Conservation (phyloP, 176 grass and related monocot genomes). For the Neostapfia colusana region DNA sequence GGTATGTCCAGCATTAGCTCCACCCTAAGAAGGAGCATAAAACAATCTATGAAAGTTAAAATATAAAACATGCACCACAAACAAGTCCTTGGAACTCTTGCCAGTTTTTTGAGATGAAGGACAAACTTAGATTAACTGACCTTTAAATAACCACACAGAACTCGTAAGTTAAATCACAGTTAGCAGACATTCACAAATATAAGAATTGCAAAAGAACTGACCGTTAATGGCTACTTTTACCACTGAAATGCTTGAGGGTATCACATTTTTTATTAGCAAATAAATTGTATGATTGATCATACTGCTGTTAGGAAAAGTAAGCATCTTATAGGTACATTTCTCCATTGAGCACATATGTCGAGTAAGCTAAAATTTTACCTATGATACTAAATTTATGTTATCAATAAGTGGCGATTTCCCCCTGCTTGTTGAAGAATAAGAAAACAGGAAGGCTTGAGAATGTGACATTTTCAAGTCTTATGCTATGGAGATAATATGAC, state of each 20-base stretch:
- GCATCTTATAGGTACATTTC: background rate
- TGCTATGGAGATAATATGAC: background rate
- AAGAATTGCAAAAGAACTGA: background rate
- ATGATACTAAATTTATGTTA: slow-evolving; percentile 5
- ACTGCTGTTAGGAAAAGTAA: background rate
- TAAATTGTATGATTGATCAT: background rate
- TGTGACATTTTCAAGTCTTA: background rate
- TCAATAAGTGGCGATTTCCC: background rate
- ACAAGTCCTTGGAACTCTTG: background rate
- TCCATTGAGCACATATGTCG: too few species aligned
- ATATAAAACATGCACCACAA: background rate
- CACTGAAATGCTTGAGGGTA: background rate
- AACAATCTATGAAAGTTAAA: slow-evolving; percentile 22
- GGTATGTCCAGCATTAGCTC: slow-evolving; percentile 93
- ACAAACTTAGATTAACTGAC: slow-evolving; percentile 1
- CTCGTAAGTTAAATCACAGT: background rate
- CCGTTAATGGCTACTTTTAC: background rate
- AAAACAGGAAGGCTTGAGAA: background rate
- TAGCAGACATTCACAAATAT: background rate
- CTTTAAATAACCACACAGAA: background rate
- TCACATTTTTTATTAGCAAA: background rate
- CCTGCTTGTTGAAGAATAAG: background rate
- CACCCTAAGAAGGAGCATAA: slow-evolving; percentile 54
- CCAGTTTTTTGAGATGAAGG: background rate
- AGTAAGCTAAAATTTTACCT: background rate